Percentiles rank a stretch among this genome's conserved stretches.
Conservation (phyloP, 345 rosid genomes). For the Eucalyptus curtisii region DNA sequence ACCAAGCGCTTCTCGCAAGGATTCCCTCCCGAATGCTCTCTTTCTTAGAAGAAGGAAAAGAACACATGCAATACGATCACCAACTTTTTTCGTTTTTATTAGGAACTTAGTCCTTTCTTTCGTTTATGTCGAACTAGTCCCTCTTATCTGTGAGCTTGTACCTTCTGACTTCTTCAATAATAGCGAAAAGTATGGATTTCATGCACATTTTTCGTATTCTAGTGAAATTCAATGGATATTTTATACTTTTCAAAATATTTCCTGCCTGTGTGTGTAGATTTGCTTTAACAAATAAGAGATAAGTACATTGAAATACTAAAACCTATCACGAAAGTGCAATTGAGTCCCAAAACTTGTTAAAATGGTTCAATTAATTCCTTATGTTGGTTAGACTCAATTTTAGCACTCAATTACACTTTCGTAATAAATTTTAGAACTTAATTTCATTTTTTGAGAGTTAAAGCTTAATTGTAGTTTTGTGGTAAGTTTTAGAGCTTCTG, state of each 20-base stretch:
- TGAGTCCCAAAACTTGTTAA: no score
- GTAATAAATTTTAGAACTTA: no score
- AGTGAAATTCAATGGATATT: not conserved
- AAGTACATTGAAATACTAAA: no score
- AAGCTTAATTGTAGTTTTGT: fast-evolving
- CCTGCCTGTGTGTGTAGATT: not conserved
- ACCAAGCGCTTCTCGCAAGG: slow-evolving; percentile 31
- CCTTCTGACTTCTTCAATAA: not conserved
- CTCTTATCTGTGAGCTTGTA: not conserved
- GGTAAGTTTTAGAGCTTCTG: no score
- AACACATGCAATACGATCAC: not conserved
- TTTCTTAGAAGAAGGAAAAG: not conserved
- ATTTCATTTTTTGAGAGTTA: not conserved
- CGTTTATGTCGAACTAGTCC: not conserved
- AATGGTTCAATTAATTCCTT: not conserved
- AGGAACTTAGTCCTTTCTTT: not conserved
- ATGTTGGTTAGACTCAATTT: not conserved
- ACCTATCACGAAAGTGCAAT: no score
- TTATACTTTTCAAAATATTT: not conserved
- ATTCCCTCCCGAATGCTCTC: slow-evolving; percentile 30
- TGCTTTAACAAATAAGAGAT: not conserved
- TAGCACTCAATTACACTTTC: no score
- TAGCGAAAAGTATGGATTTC: not conserved
- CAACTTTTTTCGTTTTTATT: not conserved
- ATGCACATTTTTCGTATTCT: not conserved